phyloP scores from a whole-genome alignment of 2,329 filamentous ascomycete genomes.

The Monilinia vaccinii-corymbosi region DNA sequence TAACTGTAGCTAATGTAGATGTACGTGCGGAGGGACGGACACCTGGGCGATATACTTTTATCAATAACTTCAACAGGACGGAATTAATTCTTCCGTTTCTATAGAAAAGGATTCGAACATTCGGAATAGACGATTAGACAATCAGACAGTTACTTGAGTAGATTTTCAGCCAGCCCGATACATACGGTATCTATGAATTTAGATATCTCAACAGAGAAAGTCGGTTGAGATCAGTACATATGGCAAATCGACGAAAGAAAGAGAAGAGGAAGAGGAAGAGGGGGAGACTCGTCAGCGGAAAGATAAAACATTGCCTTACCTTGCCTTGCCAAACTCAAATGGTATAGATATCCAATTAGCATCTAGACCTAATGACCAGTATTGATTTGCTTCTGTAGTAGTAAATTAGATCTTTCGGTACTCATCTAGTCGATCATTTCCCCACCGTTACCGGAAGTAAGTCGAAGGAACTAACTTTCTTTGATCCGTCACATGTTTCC shows the following conservation, averaged over 20 bases:
- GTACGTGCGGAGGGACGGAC: too few relatives aligned
- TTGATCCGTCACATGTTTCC: not conserved
- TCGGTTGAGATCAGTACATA: not conserved
- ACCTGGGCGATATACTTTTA: not conserved
- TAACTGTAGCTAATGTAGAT: too few relatives aligned
- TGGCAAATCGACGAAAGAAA: not conserved
- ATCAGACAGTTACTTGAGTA: not conserved
- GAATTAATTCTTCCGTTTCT: slow-evolving; percentile 9
- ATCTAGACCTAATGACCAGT: not conserved
- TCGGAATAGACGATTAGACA: not conserved
- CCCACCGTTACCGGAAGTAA: not conserved
- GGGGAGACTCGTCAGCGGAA: not conserved
- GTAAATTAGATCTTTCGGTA: not conserved
- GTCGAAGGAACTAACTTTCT: not conserved
- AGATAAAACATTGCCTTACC: not conserved
- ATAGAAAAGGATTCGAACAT: not conserved
- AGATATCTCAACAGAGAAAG: not conserved
- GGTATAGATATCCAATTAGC: not conserved
- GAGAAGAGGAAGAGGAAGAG: not conserved
- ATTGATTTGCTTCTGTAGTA: not conserved
- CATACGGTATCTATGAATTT: not conserved
- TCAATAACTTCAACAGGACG: not conserved
- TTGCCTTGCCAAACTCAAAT: not conserved
- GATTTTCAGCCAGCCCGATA: not conserved
- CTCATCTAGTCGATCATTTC: not conserved